These are phyloP conservation scores for Alloteropsis angusta DNA, from an alignment of 202 grass and related monocot genomes.

Conservation along the genomic window DNA sequence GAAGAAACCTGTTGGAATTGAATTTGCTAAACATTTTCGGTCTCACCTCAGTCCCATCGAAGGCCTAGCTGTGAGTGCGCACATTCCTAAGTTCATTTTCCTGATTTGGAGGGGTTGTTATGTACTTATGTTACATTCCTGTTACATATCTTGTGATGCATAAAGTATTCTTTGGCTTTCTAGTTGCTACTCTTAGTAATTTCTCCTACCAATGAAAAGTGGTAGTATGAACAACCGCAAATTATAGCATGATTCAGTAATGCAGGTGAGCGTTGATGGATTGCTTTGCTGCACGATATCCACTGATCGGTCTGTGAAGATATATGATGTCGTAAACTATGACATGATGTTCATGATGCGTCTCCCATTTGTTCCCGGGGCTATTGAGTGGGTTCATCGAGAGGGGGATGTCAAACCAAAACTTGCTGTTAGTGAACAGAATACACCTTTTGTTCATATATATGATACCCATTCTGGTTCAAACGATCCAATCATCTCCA, in stretches of 20 bases:
- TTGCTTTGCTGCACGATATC: conserved; percentile 94
- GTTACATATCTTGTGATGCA: not conserved
- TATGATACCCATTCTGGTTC: conserved; percentile 83
- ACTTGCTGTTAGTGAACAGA: conserved; percentile 81
- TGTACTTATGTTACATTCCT: no score
- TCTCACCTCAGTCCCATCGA: conserved; percentile 97
- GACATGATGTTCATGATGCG: conserved; percentile 99
- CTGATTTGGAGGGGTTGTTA: not conserved
- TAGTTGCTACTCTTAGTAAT: not conserved
- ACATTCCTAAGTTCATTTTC: conserved; percentile 4
- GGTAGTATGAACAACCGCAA: conserved; percentile 8
- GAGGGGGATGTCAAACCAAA: conserved; percentile 88
- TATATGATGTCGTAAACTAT: conserved; percentile 99
- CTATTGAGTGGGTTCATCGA: conserved; percentile 83
- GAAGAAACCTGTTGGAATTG: conserved; percentile 77
- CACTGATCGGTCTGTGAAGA: conserved; percentile 64
- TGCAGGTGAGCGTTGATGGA: conserved; percentile 86
- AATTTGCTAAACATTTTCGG: conserved; percentile 97
- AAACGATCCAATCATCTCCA: conserved; percentile 82
- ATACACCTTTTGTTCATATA: conserved; percentile 66
- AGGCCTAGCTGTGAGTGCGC: conserved; percentile 76
- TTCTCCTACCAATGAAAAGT: not conserved
- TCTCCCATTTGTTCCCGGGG: conserved; percentile 70
- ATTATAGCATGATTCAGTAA: conserved; percentile 54
- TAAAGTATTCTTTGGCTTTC: conserved; percentile 1